These are phyloP conservation scores for Scedosporium aurantiacum DNA, from an alignment of 2,329 filamentous ascomycete genomes.

Conservation along the genomic window DNA sequence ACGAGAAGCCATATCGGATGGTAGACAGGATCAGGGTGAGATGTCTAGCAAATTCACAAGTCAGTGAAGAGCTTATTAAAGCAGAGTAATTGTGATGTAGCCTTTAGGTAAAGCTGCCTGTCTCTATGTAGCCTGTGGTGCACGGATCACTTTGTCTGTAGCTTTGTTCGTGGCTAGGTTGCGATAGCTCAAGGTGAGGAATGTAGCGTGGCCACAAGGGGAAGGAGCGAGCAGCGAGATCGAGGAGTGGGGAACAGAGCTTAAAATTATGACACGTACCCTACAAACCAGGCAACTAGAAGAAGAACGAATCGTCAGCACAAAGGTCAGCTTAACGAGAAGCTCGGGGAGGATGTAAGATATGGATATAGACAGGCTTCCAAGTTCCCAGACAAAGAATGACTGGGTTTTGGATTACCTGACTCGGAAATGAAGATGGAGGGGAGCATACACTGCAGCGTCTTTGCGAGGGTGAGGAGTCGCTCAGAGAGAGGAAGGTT, in stretches of 20 bases:
- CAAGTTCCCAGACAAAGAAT: not conserved
- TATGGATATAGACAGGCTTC: not conserved
- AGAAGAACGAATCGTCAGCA: constrained; percentile 22
- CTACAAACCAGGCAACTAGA: constrained; percentile 67
- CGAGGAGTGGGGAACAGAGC: not conserved
- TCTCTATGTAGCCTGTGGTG: too few species aligned
- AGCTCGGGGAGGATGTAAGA: not conserved
- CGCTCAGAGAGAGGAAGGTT: constrained; percentile 62
- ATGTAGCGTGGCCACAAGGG: not conserved
- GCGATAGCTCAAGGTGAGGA: not conserved
- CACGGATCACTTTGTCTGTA: too few species aligned
- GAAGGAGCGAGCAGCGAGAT: constrained; percentile 1
- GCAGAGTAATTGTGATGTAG: not conserved
- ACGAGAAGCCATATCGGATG: constrained; percentile 73
- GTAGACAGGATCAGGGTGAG: constrained; percentile 75
- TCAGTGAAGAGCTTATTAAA: too few species aligned
- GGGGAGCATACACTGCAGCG: constrained; percentile 72
- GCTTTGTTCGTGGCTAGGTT: too few species aligned
- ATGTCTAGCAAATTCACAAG: constrained; percentile 48
- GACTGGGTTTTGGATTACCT: not conserved
- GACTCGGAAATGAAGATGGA: constrained; percentile 8
- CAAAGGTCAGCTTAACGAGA: constrained; percentile 12
- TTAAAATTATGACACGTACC: constrained; percentile 44
- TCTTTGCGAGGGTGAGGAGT: constrained; percentile 69
- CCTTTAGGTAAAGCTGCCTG: not conserved